Evolutionary conservation across 2,329 filamentous ascomycete genomes (phyloP).

Genomic region (Colletotrichum paranaense): DNA sequence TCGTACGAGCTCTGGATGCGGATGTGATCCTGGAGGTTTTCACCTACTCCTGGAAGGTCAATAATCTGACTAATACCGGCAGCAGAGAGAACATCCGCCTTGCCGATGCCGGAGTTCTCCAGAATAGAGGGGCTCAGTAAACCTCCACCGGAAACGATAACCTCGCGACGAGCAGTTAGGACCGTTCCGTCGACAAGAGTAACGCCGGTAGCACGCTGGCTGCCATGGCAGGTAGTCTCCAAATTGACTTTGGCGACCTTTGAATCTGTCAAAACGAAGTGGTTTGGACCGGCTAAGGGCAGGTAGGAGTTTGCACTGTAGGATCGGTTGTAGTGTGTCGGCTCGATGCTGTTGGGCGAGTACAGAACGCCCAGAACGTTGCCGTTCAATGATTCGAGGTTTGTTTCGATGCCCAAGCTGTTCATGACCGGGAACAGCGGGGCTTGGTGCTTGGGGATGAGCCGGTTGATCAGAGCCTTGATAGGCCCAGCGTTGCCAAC

Average conservation of each 20-base stretch:
- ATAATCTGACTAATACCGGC: constrained; percentile 59
- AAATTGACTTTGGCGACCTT: constrained; percentile 53
- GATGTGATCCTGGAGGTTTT: constrained; percentile 49
- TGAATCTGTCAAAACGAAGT: constrained; percentile 49
- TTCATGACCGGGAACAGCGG: constrained; percentile 58
- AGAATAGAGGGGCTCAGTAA: constrained; percentile 68
- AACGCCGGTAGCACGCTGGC: constrained; percentile 38
- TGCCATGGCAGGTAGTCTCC: constrained; percentile 32
- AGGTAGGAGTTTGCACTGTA: constrained; percentile 58
- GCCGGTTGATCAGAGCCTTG: constrained; percentile 50
- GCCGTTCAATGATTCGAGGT: constrained; percentile 59
- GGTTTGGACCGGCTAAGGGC: constrained; percentile 52
- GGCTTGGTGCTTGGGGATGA: constrained; percentile 54
- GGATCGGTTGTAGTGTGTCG: constrained; percentile 59
- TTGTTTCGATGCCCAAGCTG: constrained; percentile 51
- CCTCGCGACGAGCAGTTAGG: constrained; percentile 43
- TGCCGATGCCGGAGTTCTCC: constrained; percentile 68
- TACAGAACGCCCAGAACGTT: constrained; percentile 61
- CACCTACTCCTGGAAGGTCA: constrained; percentile 66
- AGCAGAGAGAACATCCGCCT: constrained; percentile 55
- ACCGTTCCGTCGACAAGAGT: constrained; percentile 39
- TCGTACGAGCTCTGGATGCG: constrained; percentile 48
- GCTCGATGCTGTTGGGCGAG: constrained; percentile 60
- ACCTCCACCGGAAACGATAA: constrained; percentile 53
- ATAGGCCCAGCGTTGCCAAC: constrained; percentile 39